Evolutionary conservation across 139 green algal genomes (phyloP), one percentile per base, ranked within the genome.

Genomic region (Volvox africanus): DNA sequence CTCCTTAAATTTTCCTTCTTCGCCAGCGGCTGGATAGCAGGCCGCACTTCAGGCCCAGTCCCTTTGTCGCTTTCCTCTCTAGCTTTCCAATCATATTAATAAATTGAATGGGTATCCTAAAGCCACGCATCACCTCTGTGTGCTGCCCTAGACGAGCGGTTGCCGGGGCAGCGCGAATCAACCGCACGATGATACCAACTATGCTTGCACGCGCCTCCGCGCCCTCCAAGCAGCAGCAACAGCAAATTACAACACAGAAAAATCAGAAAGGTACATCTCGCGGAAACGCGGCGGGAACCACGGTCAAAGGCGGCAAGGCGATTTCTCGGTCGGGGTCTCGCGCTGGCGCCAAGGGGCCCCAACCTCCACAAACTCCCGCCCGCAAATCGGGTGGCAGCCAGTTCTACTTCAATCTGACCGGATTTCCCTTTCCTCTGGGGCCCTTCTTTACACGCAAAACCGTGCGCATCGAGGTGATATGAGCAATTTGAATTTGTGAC

Each of bases 391-490:
- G 19, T 24, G 50, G n/a, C 62, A 69, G 61, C 32, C 87, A 80
- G 61, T 61, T 65, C 13, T 91, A 91, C 33, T 86, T 91, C 61
- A 91, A 86, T 84, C 22, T 98, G 44, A 99, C 97, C 3, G 97
- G 97, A 0, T 99, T 98, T 80, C 97, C 97, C 5, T 99, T 99
- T 75, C 97, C 97, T 0, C 89, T 99, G 44, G 96, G 97, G 0
- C 97, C 97, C 37, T 93, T 96, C 87, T 94, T 98, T 73, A 81
- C 92, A 13, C 86, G 97, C 21, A 92, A 92, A 9, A 98, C 97
- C 32, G 75, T 97, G 20, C 89, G 96, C 28, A 93, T 93, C 36
- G 96, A 98, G 96, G 96, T 97, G 28, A 19, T 88, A 26, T 14
- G 9, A 61, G 61, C 12, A 65, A 55, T 55, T 5, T 55, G 44